A percentile compares a stretch with the other conserved stretches of the same genome.
Evolutionary conservation across 768 basidiomycete species (phyloP).

Genomic region (Leucocoprinus leucothites): DNA sequence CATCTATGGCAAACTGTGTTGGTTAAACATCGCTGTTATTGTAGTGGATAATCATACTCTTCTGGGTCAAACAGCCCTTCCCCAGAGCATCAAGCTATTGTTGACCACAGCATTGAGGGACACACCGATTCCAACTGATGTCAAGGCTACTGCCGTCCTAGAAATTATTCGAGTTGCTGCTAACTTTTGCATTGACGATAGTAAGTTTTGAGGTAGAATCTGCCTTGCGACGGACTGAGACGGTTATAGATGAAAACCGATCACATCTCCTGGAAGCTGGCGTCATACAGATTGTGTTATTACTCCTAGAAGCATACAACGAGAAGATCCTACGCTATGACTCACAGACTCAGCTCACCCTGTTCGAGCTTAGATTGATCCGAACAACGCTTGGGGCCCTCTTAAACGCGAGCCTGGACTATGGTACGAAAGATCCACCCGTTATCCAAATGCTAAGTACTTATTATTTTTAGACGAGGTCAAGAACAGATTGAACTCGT

Average conservation of each 20-base stretch:
- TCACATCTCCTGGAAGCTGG: slow-evolving; percentile 65
- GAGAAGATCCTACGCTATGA: slow-evolving; percentile 38
- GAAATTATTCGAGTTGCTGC: slow-evolving; percentile 78
- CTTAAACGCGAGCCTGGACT: slow-evolving; percentile 74
- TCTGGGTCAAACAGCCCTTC: slow-evolving; percentile 63
- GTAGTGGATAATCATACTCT: slow-evolving; percentile 69
- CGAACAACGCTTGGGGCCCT: slow-evolving; percentile 78
- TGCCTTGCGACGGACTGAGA: slow-evolving; percentile 1
- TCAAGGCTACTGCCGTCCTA: slow-evolving; percentile 49
- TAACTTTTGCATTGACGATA: slow-evolving; percentile 84
- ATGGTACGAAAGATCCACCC: slow-evolving; percentile 44
- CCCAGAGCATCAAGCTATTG: slow-evolving; percentile 61
- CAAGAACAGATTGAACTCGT: slow-evolving; percentile 60
- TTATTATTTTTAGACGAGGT: slow-evolving; percentile 58
- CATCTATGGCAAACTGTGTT: neutral
- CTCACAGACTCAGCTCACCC: slow-evolving; percentile 31
- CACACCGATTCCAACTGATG: slow-evolving; percentile 38
- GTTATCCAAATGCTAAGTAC: neutral
- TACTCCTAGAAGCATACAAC: slow-evolving; percentile 67
- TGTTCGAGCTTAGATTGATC: slow-evolving; percentile 66
- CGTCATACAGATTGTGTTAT: slow-evolving; percentile 64
- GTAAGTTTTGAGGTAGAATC: slow-evolving; percentile 32
- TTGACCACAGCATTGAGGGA: slow-evolving; percentile 53
- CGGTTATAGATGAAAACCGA: slow-evolving; percentile 66
- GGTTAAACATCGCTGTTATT: slow-evolving; percentile 9